phyloP scores from a whole-genome alignment of 345 rosid species.

The Conringia planisiliqua region DNA sequence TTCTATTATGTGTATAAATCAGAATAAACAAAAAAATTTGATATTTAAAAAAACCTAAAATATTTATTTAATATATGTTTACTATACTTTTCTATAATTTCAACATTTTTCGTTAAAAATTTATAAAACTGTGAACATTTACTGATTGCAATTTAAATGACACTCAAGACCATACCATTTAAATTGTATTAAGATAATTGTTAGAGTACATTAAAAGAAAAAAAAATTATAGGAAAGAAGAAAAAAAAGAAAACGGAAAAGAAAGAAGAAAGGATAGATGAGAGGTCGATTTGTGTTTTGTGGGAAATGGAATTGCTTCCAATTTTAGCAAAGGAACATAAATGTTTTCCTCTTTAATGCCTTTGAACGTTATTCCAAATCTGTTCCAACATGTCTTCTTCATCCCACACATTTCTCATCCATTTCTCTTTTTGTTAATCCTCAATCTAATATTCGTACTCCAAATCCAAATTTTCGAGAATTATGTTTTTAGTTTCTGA shows the following conservation, averaged over 20 bases:
- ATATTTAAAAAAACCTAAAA: no score
- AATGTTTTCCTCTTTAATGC: constrained; percentile 13
- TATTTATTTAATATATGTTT: no score
- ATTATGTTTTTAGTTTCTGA: neutral
- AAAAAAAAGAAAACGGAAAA: neutral
- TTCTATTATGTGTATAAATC: no score
- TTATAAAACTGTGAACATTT: no score
- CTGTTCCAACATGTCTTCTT: constrained; percentile 34
- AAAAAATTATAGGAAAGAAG: neutral
- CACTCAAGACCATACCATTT: neutral
- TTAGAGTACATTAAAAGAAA: neutral
- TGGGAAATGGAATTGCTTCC: constrained; percentile 30
- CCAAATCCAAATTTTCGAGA: neutral
- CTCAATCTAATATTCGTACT: neutral
- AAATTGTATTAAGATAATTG: neutral
- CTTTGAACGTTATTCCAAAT: constrained; percentile 26
- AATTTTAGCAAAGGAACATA: constrained; percentile 26
- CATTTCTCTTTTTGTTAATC: neutral
- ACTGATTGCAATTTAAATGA: neutral
- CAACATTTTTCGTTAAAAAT: no score
- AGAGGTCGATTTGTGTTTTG: neutral
- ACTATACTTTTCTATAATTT: no score
- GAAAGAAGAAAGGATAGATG: neutral
- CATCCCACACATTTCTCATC: constrained; percentile 23
- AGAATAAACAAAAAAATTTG: no score